phyloP scores from a whole-genome alignment of 768 basidiomycete species.

The Hygrophoropsis aurantiaca region DNA sequence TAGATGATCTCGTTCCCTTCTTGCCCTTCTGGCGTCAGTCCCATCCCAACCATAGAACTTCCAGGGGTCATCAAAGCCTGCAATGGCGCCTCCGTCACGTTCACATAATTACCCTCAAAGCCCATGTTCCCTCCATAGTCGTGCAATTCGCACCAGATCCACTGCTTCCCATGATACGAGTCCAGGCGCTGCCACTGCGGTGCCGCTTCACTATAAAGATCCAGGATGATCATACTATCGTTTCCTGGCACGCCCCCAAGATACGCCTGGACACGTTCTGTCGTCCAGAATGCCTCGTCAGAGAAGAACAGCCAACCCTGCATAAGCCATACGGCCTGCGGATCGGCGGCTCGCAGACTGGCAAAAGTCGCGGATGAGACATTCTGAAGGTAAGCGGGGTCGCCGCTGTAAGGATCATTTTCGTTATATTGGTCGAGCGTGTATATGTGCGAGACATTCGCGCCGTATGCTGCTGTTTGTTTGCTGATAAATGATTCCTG shows the following conservation, averaged over 20 bases:
- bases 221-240: constrained; percentile 32
- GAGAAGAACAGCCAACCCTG: constrained; percentile 35
- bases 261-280: constrained; percentile 32
- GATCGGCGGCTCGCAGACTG: constrained; percentile 30
- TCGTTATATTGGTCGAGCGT: constrained; percentile 38
- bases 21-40: constrained; percentile 32
- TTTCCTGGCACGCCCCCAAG: constrained; percentile 28
- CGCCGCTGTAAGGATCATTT: constrained; percentile 29
- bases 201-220: constrained; percentile 29
- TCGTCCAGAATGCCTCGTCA: constrained; percentile 28
- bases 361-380: constrained; percentile 26
- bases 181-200: constrained; percentile 35
- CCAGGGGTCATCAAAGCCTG: constrained; percentile 22
- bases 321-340: constrained; percentile 33
- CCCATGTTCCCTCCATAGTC: constrained; percentile 32
- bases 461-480: constrained; percentile 30
- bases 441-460: constrained; percentile 30
- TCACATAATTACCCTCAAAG: constrained; percentile 27
- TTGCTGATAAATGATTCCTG: constrained; percentile 31
- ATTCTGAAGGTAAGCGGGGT: constrained; percentile 26
- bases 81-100: constrained; percentile 22
- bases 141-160: constrained; percentile 36
- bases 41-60: constrained; percentile 30
- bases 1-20: constrained; percentile 37
- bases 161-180: constrained; percentile 32